Evolutionary conservation across 2,329 filamentous ascomycete genomes (phyloP), one percentile per base, ranked within the genome.

Genomic region (Colletotrichum noveboracense): DNA sequence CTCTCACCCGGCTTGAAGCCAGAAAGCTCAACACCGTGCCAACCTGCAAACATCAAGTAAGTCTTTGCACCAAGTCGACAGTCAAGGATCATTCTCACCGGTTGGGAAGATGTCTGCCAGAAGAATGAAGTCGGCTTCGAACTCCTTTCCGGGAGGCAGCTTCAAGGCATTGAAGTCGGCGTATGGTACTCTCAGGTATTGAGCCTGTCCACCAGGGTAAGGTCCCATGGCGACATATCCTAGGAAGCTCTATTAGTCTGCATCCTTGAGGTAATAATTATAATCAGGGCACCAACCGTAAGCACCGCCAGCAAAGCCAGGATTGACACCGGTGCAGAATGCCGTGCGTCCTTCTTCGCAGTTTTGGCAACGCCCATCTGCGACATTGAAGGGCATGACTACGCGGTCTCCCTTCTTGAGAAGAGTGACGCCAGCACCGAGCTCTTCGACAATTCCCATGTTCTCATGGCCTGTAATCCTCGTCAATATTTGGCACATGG

Each of bases 101-200:
- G 83, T 84, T 8, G 82, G 83, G 71, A 84, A 84, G 7, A 84
- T 84, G 36, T 84, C 83, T 82, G 2, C 86, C 2, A 88, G 82
- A 3, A 88, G 80, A 66, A 89, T 89, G 77, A 92, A 93, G 78
- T 93, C 92, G 0, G 88, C 86, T 80, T 94, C 92, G 62, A 92
- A 85, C 76, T 93, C 90, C 18, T 85, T 91, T 1, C 91, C 92
- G 8, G 88, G 84, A 1, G 92, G 92, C 3, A 94, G 83, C 69
- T 89, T 89, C 36, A 94, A 82, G 7, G 90, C 90, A 75, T 94
- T 94, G 84, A 93, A 93, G 79, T 94, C 92, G 2, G 92, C 92
- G 73, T 91, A 93, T 0, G 92, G 92, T 3, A 94, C 89, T 5
- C 91, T 87, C 21, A 94, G 83, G 74, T 91, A 94, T 80, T 94